Evolutionary conservation across 164 flowering plant species (phyloP), one percentile per base, ranked within the genome.

Genomic region (Brasenia schreberi): DNA sequence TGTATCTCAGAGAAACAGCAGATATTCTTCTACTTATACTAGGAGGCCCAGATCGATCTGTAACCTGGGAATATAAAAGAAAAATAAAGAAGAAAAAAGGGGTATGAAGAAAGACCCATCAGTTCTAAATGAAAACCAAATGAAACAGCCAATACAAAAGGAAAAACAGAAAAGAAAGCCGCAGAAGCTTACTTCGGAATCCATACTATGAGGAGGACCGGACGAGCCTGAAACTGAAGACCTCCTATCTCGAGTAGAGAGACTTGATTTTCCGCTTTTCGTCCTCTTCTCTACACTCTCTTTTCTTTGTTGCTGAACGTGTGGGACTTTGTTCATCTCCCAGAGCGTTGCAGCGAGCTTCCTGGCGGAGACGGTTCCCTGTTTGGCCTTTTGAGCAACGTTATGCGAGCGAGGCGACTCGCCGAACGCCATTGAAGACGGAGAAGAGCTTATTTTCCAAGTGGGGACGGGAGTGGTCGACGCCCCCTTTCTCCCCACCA

Each of bases 301-400:
- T 60, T 60, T n/a, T 17, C 63, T 60, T 4, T 85, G 87, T 17
- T 17, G 63, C 63, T 60, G 16, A 60, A 18, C 63, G 4, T 86
- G 82, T 16, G 89, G 95, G 61, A 89, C 69, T 75, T 87, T 91
- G 64, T 94, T 89, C 90, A 91, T 80, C 74, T 88, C 97, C 99
- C 99, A 94, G 72, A 91, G 80, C 49, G 94, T 91, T 18, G 99
- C 97, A 18, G 96, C 99, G 45, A 94, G 86, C 73, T 88, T 91
- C 75, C 99, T 68, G 27, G 99, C 99, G 7, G 99, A 94, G 11
- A 94, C 87, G 5, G 88, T 89, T 61, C 65, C 77, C 19, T 66
- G 67, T 68, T 70, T 75, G 23, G 71, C 75, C 44, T 76, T 74
- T 70, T 53, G 76, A 17, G 82, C 70, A 5, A 73, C 77, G 3